Percentiles rank a stretch among this genome's conserved stretches.
Evolutionary conservation across 345 rosid genomes (phyloP).

Genomic region (Rhodamnia rubescens): DNA sequence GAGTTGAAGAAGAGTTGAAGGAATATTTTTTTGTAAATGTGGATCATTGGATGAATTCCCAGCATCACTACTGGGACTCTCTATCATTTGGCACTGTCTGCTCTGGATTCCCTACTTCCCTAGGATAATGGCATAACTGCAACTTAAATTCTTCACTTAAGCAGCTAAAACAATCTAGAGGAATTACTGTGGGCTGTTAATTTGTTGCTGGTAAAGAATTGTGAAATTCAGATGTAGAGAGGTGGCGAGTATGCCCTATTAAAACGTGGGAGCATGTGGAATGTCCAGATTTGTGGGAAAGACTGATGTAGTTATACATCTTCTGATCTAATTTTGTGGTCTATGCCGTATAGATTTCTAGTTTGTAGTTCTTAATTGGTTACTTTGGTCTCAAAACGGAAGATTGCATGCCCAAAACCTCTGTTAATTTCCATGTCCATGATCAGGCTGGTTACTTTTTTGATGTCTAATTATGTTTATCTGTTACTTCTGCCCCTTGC

Average conservation of each 20-base stretch:
- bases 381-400: not conserved
- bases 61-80: not conserved
- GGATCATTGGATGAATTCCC: not conserved
- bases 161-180: not conserved
- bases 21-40: not conserved
- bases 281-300: not conserved
- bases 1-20: not conserved
- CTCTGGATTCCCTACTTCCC: not conserved
- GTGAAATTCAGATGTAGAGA: not conserved
- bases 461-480: not conserved
- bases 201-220: not conserved
- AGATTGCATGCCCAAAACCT: not conserved
- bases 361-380: not conserved
- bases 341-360: not conserved
- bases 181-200: not conserved
- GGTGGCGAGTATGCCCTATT: not conserved
- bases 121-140: not conserved
- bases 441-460: not conserved
- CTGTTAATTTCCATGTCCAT: not conserved
- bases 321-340: not conserved
- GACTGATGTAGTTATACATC: not conserved
- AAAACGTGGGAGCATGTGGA: not conserved
- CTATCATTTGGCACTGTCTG: not conserved
- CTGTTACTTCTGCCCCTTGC: not conserved
- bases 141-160: not conserved